Conservation (phyloP, 768 basidiomycete genomes). For the Neoboletus subvelutipes region DNA sequence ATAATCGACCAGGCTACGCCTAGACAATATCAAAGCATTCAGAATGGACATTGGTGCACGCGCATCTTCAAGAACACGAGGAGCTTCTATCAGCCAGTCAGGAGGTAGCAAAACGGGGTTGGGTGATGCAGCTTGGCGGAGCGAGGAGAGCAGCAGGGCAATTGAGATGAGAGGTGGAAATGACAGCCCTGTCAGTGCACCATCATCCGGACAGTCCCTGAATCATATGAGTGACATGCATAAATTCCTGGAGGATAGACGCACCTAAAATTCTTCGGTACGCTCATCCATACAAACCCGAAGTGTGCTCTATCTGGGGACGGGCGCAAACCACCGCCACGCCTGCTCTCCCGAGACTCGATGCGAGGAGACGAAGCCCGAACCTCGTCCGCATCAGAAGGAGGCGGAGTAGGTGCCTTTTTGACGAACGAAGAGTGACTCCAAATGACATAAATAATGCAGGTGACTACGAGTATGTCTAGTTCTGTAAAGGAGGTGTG, state of each 20-base stretch:
- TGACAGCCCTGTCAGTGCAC: conserved; percentile 79
- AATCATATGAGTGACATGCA: conserved; percentile 14
- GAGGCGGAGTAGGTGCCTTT: conserved; percentile 11
- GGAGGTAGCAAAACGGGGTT: conserved; percentile 43
- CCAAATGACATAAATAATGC: conserved; percentile 62
- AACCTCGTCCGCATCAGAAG: conserved; percentile 22
- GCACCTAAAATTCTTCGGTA: conserved; percentile 83
- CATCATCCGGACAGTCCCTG: conserved; percentile 84
- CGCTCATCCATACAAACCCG: conserved; percentile 87
- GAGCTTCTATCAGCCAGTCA: conserved; percentile 78
- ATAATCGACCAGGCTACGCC: conserved; percentile 75
- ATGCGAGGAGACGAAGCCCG: conserved; percentile 41
- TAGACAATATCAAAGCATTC: conserved; percentile 60
- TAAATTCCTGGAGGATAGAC: conserved; percentile 10
- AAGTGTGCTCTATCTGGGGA: conserved; percentile 48
- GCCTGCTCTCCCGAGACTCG: conserved; percentile 50
- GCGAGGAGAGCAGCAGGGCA: conserved; percentile 59
- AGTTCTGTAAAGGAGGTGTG: conserved; percentile 46
- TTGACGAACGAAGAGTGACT: conserved; percentile 51
- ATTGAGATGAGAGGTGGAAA: conserved; percentile 79
- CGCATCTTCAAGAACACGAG: conserved; percentile 51
- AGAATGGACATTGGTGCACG: conserved; percentile 43
- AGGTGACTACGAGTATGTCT: conserved; percentile 49
- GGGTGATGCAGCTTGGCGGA: conserved; percentile 36
- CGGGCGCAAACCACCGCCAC: conserved; percentile 27